Evolutionary conservation across 208 protist genomes (phyloP).

Genomic region (Wallacemonas sp.): DNA sequence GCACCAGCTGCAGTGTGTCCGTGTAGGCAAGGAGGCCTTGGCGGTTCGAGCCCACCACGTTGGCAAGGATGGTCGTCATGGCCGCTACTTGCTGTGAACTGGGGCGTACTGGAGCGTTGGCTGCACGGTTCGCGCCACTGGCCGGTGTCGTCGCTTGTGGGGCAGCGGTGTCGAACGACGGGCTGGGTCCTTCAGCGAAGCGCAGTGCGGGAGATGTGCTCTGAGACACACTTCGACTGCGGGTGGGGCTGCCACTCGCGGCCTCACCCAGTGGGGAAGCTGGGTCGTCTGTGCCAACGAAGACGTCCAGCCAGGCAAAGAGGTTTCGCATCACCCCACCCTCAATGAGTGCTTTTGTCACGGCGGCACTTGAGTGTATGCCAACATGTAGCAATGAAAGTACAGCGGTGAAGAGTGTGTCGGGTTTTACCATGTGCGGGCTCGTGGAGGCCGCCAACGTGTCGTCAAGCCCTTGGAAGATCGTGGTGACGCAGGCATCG

Average conservation of each 20-base stretch:
- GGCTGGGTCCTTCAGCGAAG: neutral
- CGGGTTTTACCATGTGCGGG: constrained; percentile 23
- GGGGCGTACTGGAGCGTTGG: constrained; percentile 8
- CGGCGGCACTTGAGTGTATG: constrained; percentile 38
- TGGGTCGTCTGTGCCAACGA: neutral
- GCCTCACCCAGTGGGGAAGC: neutral
- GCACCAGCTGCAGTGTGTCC: constrained; percentile 21
- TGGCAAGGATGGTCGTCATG: constrained; percentile 43
- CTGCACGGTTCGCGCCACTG: neutral
- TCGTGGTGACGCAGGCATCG: constrained; percentile 33
- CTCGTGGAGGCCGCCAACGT: constrained; percentile 39
- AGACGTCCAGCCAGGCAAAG: constrained; percentile 14
- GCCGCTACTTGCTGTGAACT: constrained; percentile 44
- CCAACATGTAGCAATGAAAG: constrained; percentile 44
- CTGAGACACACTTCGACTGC: constrained; percentile 1
- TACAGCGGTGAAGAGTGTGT: constrained; percentile 41
- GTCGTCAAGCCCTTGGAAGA: constrained; percentile 50
- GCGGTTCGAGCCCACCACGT: constrained; percentile 36
- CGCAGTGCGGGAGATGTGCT: neutral
- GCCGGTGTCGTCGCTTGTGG: neutral
- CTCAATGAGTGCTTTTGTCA: constrained; percentile 38
- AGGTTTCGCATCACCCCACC: constrained; percentile 35
- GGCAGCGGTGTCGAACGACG: neutral
- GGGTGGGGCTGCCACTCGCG: neutral
- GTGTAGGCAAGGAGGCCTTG: constrained; percentile 30